Evolutionary conservation across 1,284 basidiomycete species (phyloP).

Genomic region (Chalciporus sp.): DNA sequence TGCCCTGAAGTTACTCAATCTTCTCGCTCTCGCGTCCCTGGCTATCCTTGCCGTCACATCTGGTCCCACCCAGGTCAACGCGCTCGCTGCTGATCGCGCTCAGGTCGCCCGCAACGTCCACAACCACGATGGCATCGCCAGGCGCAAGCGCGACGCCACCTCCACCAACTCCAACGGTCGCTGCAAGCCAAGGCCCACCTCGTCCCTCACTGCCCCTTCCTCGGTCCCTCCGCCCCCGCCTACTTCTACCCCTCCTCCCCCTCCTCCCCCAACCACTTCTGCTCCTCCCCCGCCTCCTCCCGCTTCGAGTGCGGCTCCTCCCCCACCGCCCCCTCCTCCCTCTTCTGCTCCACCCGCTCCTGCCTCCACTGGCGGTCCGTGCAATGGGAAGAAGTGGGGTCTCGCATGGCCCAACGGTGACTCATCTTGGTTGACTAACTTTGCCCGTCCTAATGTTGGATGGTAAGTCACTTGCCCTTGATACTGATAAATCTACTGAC

Average conservation of each 20-base stretch:
- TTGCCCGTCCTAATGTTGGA: conserved; percentile 26
- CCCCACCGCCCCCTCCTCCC: conserved; percentile 2
- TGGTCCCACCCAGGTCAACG: conserved; percentile 47
- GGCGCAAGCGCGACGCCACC: conserved; percentile 47
- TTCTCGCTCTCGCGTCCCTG: conserved; percentile 59
- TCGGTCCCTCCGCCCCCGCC: conserved; percentile 10
- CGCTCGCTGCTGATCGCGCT: conserved; percentile 49
- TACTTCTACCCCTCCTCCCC: conserved; percentile 15
- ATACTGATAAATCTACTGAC: not conserved
- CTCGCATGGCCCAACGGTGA: conserved; percentile 45
- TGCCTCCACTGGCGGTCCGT: not conserved
- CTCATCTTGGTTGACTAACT: conserved; percentile 27
- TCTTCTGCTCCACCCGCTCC: conserved; percentile 18
- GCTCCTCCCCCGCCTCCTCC: conserved; percentile 24
- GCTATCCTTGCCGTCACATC: conserved; percentile 58
- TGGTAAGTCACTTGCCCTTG: conserved; percentile 27
- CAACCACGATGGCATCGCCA: conserved; percentile 48
- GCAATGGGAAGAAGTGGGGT: conserved; percentile 37
- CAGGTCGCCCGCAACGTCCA: conserved; percentile 41
- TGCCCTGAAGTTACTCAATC: conserved; percentile 50
- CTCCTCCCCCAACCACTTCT: conserved; percentile 15
- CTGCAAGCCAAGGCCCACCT: conserved; percentile 56
- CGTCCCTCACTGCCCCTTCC: conserved; percentile 14
- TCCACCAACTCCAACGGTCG: conserved; percentile 36
- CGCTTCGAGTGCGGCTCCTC: conserved; percentile 12